Percentiles rank a stretch among this genome's conserved stretches.
Evolutionary conservation across 1,284 basidiomycete species (phyloP).

Genomic region (Cryptococcus sp.): DNA sequence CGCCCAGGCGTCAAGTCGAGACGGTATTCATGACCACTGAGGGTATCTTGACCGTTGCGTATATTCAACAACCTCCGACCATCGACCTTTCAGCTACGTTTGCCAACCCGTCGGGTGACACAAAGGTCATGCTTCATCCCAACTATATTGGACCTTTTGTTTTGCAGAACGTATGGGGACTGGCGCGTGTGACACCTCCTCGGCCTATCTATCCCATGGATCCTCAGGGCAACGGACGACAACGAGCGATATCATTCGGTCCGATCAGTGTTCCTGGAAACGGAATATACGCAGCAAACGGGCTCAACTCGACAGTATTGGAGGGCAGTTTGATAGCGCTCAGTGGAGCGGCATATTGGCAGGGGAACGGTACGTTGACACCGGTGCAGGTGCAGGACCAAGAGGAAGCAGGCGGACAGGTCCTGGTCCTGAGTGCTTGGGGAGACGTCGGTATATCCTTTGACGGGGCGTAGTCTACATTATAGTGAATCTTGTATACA

Average conservation of each 20-base stretch:
- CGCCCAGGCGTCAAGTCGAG: slow-evolving; percentile 12
- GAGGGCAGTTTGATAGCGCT: slow-evolving; percentile 18
- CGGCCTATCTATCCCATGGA: slow-evolving; percentile 10
- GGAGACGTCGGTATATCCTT: slow-evolving; percentile 36
- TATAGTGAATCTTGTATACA: no score
- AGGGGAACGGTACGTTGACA: slow-evolving; percentile 4
- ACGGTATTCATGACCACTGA: slow-evolving; percentile 36
- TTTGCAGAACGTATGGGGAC: slow-evolving; percentile 34
- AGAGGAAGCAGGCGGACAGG: slow-evolving; percentile 16
- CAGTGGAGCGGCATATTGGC: slow-evolving; percentile 31
- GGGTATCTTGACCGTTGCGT: slow-evolving; percentile 37
- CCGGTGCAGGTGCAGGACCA: slow-evolving; percentile 8
- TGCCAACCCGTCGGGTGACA: slow-evolving; percentile 31
- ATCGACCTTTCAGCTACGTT: slow-evolving; percentile 29
- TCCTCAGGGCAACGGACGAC: slow-evolving; percentile 19
- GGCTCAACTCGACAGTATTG: slow-evolving; percentile 19
- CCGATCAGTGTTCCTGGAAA: slow-evolving; percentile 17
- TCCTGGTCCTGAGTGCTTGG: slow-evolving; percentile 30
- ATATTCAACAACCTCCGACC: slow-evolving; percentile 34
- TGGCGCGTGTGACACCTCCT: slow-evolving; percentile 25
- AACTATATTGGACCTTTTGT: slow-evolving; percentile 43
- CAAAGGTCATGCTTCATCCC: slow-evolving; percentile 35
- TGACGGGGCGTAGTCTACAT: slow-evolving; percentile 20
- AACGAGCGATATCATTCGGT: slow-evolving; percentile 20
- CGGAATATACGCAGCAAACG: slow-evolving; percentile 17